Evolutionary conservation across 345 rosid species (phyloP), one percentile per base, ranked within the genome.

Genomic region (Salix udensis): DNA sequence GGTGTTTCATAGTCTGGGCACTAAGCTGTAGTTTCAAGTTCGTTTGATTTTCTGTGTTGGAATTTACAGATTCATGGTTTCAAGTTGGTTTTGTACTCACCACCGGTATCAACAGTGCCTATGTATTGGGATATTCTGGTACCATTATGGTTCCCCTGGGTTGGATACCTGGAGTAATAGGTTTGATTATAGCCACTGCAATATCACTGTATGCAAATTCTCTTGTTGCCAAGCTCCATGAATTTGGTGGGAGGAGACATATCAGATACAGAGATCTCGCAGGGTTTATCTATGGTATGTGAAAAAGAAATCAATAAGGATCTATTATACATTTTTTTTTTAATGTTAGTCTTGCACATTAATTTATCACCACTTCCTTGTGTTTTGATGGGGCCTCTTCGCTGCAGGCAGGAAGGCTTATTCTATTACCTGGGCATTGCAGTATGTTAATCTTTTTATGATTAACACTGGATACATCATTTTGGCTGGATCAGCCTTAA

Each of bases 251-350:
- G 68, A 96, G 71, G 85, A 88, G 98, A 86, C 99, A 92, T 79
- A 96, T 93, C 82, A 85, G 99, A 70, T 93, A 93, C 74, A 88
- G 98, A 84, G 98, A 96, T 81, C 94, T 96, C 7, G 98, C 97
- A 16, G 96, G 94, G 44, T 84, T 80, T 77, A 74, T 93, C 28
- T 96, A 93, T 66, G 96, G 98, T 93, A 85, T 28, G 76, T 48
- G 44, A 34, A 14, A 62, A 14, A 26, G 5, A 16, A 62, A 14
- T 31, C 36, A 36, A 52, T 14, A 50, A 74, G 24, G 31, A 42
- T 58, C n/a, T 37, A 36, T 16, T 26, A 40, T 26, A 71, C 37
- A 0, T 37, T 37, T 67, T 30, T 34, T 34, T 60, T n/a, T 60
- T 65, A 8, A 30, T 24, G 40, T 62, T 62, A 28, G 15, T 28